Conservation (phyloP, 306 rosid species). For the Vigna hirtella region DNA sequence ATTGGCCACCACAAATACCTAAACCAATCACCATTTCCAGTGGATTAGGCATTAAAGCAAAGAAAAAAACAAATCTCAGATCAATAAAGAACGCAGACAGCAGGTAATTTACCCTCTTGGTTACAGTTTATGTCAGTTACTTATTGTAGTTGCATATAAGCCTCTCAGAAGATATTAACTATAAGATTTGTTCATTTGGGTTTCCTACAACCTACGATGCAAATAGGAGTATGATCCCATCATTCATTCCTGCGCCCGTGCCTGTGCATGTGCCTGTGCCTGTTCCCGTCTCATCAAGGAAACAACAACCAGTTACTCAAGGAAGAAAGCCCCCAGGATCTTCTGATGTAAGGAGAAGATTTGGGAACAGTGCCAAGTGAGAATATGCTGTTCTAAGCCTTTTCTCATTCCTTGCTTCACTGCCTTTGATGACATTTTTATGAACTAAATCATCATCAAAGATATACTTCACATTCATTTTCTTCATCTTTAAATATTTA, state of each 20-base stretch:
- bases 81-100: slow-evolving; percentile 55
- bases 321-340: slow-evolving; percentile 53
- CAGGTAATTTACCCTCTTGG: slow-evolving; percentile 56
- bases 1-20: slow-evolving; percentile 62
- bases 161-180: slow-evolving; percentile 28
- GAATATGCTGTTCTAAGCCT: slow-evolving; percentile 23
- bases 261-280: slow-evolving; percentile 54
- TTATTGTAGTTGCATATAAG: slow-evolving; percentile 11
- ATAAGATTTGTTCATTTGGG: not conserved
- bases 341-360: slow-evolving; percentile 62
- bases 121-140: not conserved
- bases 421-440: not conserved
- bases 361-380: slow-evolving; percentile 60
- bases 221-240: slow-evolving; percentile 78
- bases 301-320: slow-evolving; percentile 52
- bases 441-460: not conserved
- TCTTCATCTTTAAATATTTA: slow-evolving; percentile 4
- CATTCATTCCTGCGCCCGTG: slow-evolving; percentile 70
- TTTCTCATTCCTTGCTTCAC: slow-evolving; percentile 32
- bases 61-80: slow-evolving; percentile 53
- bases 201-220: not conserved
- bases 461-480: slow-evolving; percentile 9
- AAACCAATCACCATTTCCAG: slow-evolving; percentile 55
- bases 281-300: slow-evolving; percentile 58
- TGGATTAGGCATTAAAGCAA: slow-evolving; percentile 55